Evolutionary conservation across 495 filamentous ascomycete genomes (phyloP), one percentile per base, ranked within the genome.

Genomic region (Penicillium malachiteum): DNA sequence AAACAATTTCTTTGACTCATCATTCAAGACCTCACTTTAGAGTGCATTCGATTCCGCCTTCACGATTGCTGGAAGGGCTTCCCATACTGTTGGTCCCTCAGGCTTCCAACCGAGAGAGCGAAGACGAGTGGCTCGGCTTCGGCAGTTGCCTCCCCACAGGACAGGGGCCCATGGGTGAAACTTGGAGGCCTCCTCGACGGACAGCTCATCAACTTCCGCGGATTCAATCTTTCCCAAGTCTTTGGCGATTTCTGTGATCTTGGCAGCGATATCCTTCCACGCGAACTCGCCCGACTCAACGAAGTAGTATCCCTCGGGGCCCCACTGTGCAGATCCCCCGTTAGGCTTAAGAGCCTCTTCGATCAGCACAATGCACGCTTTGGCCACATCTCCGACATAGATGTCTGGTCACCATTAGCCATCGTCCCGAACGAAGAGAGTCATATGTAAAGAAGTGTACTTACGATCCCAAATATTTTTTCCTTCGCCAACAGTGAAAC

Each of bases 381-480:
- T 50, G 9, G 48, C 48, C 16, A 50, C 11, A 16, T 50, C 35
- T n/a, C 35, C 26, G 48, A 50, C 11, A 14, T 50, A 30, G 17
- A 30, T 30, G 40, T 50, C 48, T 50, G 7, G 17, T 21, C 12
- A n/a, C 12, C 5, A 21, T 50, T 50, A 50, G 48, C 18, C 34
- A 17, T 4, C 11, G 13, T 3, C 17, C 16, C 5, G 33, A 37
- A 3, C 31, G 18, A 11, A 37, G 13, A 49, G n/a, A n/a, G n/a
- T 31, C 6, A 38, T 16, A 18, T 4, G 0, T 16, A 21, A 0
- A 7, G 13, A 3, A 17, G 21, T 31, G 21, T 14, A 50, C 48
- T 31, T 50, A 50, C 50, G 34, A 39, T 54, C 42, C 51, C 51
- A 46, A 30, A 54, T 44, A 38, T 54, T 54, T 7, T 54, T 46